phyloP scores from a whole-genome alignment of 805 yeast species.

The Suhomyces xylopsoci region DNA sequence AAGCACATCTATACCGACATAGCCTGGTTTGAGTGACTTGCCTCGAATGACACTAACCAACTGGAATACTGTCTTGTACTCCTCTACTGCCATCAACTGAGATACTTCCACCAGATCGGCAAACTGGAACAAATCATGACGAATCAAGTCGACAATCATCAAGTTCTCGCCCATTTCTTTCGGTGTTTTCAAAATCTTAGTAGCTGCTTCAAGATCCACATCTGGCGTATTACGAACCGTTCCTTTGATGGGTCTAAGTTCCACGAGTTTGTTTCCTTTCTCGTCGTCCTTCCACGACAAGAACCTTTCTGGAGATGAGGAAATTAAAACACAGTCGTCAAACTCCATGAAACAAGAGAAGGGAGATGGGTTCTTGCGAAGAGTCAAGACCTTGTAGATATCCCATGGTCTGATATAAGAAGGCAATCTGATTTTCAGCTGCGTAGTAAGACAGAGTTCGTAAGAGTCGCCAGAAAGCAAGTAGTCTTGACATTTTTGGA shows the following conservation, averaged over 20 bases:
- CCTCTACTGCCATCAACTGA: constrained; percentile 87
- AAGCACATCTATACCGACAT: constrained; percentile 75
- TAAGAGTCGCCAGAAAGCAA: constrained; percentile 84
- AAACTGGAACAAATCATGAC: constrained; percentile 81
- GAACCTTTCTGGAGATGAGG: constrained; percentile 95
- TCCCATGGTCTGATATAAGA: constrained; percentile 62
- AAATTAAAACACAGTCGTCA: constrained; percentile 59
- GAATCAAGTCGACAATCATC: constrained; percentile 93
- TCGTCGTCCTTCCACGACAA: constrained; percentile 64
- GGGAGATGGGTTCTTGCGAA: constrained; percentile 81
- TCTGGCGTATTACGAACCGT: constrained; percentile 70
- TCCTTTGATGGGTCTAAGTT: constrained; percentile 94
- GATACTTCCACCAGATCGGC: constrained; percentile 65
- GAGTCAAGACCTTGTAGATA: constrained; percentile 67
- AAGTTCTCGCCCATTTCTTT: constrained; percentile 94
- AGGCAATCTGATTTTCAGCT: constrained; percentile 58
- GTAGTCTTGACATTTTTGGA: constrained; percentile 61
- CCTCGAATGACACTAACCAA: constrained; percentile 88
- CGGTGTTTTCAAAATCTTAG: constrained; percentile 66
- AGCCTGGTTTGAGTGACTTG: constrained; percentile 32
- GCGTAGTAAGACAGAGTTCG: constrained; percentile 86
- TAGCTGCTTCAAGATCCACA: constrained; percentile 58
- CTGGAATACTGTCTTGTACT: constrained; percentile 86
- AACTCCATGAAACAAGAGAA: constrained; percentile 79
- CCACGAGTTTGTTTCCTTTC: constrained; percentile 44